phyloP scores from a whole-genome alignment of 345 rosid species.

The Ailanthus altissimus region DNA sequence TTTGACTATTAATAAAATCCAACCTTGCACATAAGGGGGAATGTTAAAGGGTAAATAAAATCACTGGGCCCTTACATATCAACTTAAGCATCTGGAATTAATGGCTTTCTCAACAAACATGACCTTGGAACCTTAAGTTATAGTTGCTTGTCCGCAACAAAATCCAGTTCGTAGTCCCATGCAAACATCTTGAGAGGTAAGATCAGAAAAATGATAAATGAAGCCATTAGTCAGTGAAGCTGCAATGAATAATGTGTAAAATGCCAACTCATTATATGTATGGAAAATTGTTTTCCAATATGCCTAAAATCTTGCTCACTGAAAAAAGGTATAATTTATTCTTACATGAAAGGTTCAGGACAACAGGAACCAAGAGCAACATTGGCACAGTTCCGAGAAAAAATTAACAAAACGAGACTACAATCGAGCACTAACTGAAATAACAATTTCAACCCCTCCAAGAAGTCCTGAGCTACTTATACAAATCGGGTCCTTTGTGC shows the following conservation, averaged over 20 bases:
- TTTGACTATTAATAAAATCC: background rate
- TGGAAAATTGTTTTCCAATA: background rate
- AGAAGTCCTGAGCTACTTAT: background rate
- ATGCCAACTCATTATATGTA: too few species aligned
- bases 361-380: background rate
- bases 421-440: background rate
- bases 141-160: background rate
- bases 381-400: background rate
- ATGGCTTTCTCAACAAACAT: background rate
- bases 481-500: background rate
- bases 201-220: background rate
- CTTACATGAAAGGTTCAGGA: background rate
- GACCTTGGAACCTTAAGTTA: background rate
- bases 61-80: background rate
- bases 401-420: background rate
- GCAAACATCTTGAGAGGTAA: background rate
- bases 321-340: too few species aligned
- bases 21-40: background rate
- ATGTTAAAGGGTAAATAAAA: background rate
- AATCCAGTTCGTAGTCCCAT: background rate
- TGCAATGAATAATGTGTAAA: background rate
- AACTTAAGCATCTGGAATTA: background rate
- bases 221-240: background rate
- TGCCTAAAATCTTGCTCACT: background rate
- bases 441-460: background rate